Evolutionary conservation across 306 rosid genomes (phyloP), one percentile per base, ranked within the genome.

Genomic region (Macrotyloma uniflorum): DNA sequence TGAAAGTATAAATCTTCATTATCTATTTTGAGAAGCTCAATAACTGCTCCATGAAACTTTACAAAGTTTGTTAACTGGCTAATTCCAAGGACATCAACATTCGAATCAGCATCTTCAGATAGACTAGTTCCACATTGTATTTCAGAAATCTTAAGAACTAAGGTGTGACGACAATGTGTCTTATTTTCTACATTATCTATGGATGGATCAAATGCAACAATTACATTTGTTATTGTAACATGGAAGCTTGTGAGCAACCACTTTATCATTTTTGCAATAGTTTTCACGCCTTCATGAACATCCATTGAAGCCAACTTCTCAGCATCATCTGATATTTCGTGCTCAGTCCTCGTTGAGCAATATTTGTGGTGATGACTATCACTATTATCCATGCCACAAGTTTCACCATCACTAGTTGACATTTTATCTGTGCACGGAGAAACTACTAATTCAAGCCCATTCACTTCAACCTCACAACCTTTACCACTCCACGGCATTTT

Each of bases 251-350:
- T 84, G 66, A 95, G 97, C 73, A 95, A 70, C 89, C 86, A 83
- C 65, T 91, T 92, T 70, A 95, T 87, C 92, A 95, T 87, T 82
- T 92, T 92, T 28, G 98, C 98, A 78, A 95, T 85, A 30, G 98
- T 87, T 85, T 92, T 92, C 42, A 93, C 98, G 61, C 98, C 98
- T 90, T 95, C 98, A 49, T 88, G 98, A 76, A 95, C 88, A 86
- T 92, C 93, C 79, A 80, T 76, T 67, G 78, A 80, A 70, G 90
- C 68, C 45, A 92, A 88, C 59, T 88, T 95, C 82, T 79, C 75
- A 70, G 81, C 76, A 80, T 62, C 83, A 23, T 83, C 89, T 33
- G 23, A 40, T 45, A 59, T 55, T 74, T 79, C 91, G 33, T 70
- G 75, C 33, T 85, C 90, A n/a, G 58, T 78, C 79, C 67, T 81